Base-by-base conservation (phyloP, 106 monocot species). In the Dendrobium nobile region DNA sequence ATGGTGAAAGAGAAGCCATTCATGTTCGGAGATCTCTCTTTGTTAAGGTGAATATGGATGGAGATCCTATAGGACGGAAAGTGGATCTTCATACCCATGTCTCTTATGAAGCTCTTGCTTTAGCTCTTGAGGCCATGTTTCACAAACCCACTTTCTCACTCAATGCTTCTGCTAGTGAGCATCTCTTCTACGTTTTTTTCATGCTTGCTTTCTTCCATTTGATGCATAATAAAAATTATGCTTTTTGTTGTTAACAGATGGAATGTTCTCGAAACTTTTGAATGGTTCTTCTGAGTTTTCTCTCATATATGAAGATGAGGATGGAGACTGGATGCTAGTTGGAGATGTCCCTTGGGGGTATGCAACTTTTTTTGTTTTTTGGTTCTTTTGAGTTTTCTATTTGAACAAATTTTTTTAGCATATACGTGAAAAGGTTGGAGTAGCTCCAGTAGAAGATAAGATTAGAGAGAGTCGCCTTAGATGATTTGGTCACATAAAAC, bases 261-360 rank as follows among this genome's bases (percentile, higher is more conserved):
- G 75, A 72, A 59, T 40, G 41, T 89, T 78, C 1, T 87, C 92
- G 1, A 90, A 85, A 80, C 80, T 91, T 51, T 82, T 98, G 78
- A 91, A 91, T 73, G 87, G 87, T 64, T 91, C 91, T 9, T 92
- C 95, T 61, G 98, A 92, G 26, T 95, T 89, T 75, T 85, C 84
- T 37, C 85, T 98, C 51, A 93, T 94, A 47, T 98, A 98, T 78
- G 91, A 98, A 85, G 98, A 98, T 77, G 93, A 86, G 56, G 98
- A 98, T 80, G 98, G 94, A 5, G 98, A 98, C 67, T 98, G 92
- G 92, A 91, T 98, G 98, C 95, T 98, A 16, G 88, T 94, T 78
- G 98, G 98, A 78, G 98, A 98, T 88, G 98, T 98, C 44, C 98
- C 98, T 7, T 98, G 95, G 94, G 85, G 84, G 98, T 98, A 98